Evolutionary conservation across 768 basidiomycete genomes (phyloP).

Genomic region (Rhodotorula babjevae): DNA sequence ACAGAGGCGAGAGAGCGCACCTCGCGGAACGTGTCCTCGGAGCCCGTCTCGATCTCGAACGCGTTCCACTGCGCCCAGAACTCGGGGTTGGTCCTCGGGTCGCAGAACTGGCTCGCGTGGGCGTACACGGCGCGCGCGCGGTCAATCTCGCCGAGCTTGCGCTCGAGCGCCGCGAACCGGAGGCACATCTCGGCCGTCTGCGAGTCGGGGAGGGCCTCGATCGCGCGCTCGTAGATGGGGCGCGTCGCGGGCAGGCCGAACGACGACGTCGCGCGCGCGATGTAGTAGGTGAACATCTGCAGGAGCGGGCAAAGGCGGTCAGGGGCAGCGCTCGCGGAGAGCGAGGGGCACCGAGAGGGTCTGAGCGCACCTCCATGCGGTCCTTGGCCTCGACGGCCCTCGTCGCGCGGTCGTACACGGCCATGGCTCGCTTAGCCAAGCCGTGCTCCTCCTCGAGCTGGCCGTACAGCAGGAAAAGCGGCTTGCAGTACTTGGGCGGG

Average conservation of each 20-base stretch:
- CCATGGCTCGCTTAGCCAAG: conserved; percentile 91
- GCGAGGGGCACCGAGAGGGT: background rate
- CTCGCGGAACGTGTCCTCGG: conserved; percentile 87
- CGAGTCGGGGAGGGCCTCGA: conserved; percentile 85
- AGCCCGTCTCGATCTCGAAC: conserved; percentile 97
- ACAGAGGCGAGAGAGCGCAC: conserved; percentile 44
- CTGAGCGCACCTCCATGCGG: conserved; percentile 75
- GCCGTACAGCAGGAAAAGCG: conserved; percentile 93
- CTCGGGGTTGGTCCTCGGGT: conserved; percentile 74
- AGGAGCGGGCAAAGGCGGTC: too few relatives aligned
- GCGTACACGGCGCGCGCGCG: conserved; percentile 93
- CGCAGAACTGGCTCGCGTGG: conserved; percentile 97
- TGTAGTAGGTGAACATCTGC: conserved; percentile 94
- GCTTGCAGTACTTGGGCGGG: conserved; percentile 88
- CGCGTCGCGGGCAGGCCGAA: conserved; percentile 94
- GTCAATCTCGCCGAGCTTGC: conserved; percentile 98
- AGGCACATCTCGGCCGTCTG: conserved; percentile 98
- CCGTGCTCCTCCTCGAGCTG: conserved; percentile 91
- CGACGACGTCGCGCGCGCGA: conserved; percentile 91
- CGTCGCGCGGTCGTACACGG: conserved; percentile 88
- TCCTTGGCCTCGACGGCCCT: conserved; percentile 79
- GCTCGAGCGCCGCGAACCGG: conserved; percentile 88
- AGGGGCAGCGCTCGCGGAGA: background rate
- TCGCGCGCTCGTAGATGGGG: conserved; percentile 89
- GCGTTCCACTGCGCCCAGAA: conserved; percentile 97